Base-by-base conservation (phyloP, 352 stramenopile genomes). In the Pythium chondricola region DNA sequence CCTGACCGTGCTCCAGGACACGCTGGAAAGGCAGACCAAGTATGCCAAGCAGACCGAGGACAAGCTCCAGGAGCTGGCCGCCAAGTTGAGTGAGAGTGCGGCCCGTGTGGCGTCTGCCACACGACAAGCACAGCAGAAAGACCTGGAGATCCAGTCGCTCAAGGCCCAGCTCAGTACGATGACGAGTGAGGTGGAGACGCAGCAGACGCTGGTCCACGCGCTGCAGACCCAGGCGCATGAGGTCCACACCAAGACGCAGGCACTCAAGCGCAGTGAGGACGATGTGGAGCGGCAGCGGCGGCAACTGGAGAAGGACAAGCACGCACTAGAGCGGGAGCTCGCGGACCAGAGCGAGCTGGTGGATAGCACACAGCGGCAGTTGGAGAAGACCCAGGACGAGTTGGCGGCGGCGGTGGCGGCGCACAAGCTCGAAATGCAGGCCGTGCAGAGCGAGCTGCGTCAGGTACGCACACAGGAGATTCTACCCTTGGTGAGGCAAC, bases 221-320 rank as follows among this genome's bases (percentile, higher is more conserved):
- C 7, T 13, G 13, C 29, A 33, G 13, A 13, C 29, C 13, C 29
- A 33, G 21, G 22, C 58, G 18, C 36, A 51, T 6, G 54, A 69
- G 26, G 39, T 52, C 26, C 44, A 71, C 36, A 44, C 52, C 2
- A 55, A 71, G n/a, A 31, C 50, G 17, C 43, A 39, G 29, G 52
- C 26, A 25, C 32, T 44, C 20, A 64, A 56, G 47, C 47, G 31
- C 27, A 18, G 47, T 20, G 35, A 43, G 14, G 14, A 43, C 16
- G 37, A 53, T 30, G 8, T 53, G 1, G 52, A 54, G 14, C 59
- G 58, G 20, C 41, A 67, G 31, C 52, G 58, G 14, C 26, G 63
- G 18, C 31, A 27, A n/a, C 30, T 59, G 4, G 59, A 63, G 16
- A 60, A 13, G 13, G 29, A 33, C 8, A 33, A 33, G 29, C 29